phyloP scores from a whole-genome alignment of 805 yeast species.

The Ascoidea rubescens region DNA sequence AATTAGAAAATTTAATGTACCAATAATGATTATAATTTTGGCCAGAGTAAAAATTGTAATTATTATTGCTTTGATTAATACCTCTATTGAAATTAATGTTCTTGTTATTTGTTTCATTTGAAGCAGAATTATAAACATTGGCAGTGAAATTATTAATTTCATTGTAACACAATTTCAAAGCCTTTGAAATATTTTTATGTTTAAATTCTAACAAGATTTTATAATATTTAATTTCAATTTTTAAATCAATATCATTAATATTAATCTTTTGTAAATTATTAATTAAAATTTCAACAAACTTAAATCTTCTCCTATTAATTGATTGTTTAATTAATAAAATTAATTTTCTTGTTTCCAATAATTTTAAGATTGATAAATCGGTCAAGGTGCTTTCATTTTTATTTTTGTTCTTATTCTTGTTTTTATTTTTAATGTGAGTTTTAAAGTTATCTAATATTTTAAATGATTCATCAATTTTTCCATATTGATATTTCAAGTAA shows the following conservation, averaged over 20 bases:
- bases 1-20: constrained; percentile 30
- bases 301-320: constrained; percentile 16
- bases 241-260: constrained; percentile 15
- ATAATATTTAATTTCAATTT: constrained; percentile 17
- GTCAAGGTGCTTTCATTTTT: constrained; percentile 16
- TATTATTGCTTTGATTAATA: constrained; percentile 4
- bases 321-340: constrained; percentile 23
- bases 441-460: constrained; percentile 21
- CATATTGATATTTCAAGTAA: constrained; percentile 21
- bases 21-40: constrained; percentile 24
- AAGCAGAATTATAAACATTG: no score
- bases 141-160: constrained; percentile 9
- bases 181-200: constrained; percentile 13
- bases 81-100: no score
- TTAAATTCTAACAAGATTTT: constrained; percentile 13
- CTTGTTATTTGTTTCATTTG: no score
- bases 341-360: constrained; percentile 25
- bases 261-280: constrained; percentile 13
- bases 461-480: constrained; percentile 27
- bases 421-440: no score
- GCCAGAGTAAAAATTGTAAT: constrained; percentile 13
- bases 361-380: constrained; percentile 20
- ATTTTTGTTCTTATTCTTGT: constrained; percentile 5
- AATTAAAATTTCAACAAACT: constrained; percentile 14
- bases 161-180: constrained; percentile 14